A percentile compares a stretch with the other conserved stretches of the same genome.
Conservation (phyloP, 495 filamentous ascomycete species). For the Trichocladium uniseriatum region DNA sequence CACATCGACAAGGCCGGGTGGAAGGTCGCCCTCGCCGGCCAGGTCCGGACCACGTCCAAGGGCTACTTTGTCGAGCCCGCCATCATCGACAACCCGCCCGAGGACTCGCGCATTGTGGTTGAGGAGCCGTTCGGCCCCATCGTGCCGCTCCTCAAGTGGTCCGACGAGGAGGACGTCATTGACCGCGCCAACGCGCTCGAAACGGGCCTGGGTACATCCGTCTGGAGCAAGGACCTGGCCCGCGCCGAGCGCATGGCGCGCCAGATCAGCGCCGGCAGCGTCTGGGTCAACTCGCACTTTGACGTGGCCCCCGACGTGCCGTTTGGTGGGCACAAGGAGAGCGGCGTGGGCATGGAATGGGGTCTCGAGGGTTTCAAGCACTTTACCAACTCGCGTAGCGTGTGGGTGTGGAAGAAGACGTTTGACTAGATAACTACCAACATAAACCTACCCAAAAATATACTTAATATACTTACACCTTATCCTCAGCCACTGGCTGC, state of each 20-base stretch:
- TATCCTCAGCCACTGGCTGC: background rate
- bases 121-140: constrained; percentile 49
- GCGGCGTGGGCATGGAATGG: constrained; percentile 50
- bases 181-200: constrained; percentile 43
- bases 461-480: background rate
- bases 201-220: constrained; percentile 43
- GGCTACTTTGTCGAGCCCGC: constrained; percentile 37
- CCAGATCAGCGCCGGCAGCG: constrained; percentile 42
- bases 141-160: constrained; percentile 46
- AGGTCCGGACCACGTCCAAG: constrained; percentile 11
- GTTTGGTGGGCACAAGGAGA: constrained; percentile 50
- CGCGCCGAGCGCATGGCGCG: constrained; percentile 39
- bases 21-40: constrained; percentile 24
- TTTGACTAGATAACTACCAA: background rate
- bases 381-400: constrained; percentile 40
- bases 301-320: constrained; percentile 31
- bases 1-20: constrained; percentile 33
- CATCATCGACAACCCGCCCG: constrained; percentile 37
- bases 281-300: constrained; percentile 48
- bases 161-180: constrained; percentile 45
- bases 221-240: constrained; percentile 44
- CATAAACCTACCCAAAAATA: no score
- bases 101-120: constrained; percentile 30
- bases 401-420: constrained; percentile 13
- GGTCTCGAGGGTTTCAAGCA: constrained; percentile 39